Evolutionary conservation across 108 stramenopile species (phyloP).

Genomic region (Skeletonema menzelii): DNA sequence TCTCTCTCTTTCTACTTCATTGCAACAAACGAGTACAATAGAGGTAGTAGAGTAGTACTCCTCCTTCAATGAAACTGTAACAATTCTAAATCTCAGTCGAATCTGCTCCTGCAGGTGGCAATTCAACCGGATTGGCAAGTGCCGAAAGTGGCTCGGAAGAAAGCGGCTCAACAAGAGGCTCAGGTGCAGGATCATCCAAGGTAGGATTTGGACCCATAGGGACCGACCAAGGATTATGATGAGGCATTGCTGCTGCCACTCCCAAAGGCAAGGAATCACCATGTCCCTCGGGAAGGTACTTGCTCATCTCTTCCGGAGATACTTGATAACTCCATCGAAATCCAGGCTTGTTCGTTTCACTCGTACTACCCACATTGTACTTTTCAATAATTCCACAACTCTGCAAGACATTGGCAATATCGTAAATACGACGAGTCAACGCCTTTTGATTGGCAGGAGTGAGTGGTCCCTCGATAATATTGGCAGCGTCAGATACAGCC

Average conservation of each 20-base stretch:
- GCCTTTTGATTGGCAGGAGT: conserved; percentile 33
- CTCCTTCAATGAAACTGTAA: no score
- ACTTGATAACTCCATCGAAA: conserved; percentile 1
- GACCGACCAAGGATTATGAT: background rate
- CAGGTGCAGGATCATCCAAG: background rate
- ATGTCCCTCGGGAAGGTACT: background rate
- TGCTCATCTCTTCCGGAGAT: background rate
- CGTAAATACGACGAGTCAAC: conserved; percentile 49
- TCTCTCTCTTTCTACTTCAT: no score
- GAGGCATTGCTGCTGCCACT: no score
- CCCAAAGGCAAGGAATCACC: background rate
- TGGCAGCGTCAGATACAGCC: conserved; percentile 58
- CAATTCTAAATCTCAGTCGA: no score
- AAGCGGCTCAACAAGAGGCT: background rate
- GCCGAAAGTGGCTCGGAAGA: no score
- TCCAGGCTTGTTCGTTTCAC: background rate
- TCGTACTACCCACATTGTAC: conserved; percentile 4
- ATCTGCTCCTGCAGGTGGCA: no score
- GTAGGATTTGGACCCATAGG: background rate
- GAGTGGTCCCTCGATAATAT: conserved; percentile 55
- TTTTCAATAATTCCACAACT: conserved; percentile 41
- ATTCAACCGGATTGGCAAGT: no score
- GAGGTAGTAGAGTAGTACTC: no score
- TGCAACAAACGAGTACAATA: no score
- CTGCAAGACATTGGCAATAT: conserved; percentile 50